Evolutionary conservation across 1,284 basidiomycete genomes (phyloP), one percentile per base, ranked within the genome.

Genomic region (Ceratobasidium sp.): DNA sequence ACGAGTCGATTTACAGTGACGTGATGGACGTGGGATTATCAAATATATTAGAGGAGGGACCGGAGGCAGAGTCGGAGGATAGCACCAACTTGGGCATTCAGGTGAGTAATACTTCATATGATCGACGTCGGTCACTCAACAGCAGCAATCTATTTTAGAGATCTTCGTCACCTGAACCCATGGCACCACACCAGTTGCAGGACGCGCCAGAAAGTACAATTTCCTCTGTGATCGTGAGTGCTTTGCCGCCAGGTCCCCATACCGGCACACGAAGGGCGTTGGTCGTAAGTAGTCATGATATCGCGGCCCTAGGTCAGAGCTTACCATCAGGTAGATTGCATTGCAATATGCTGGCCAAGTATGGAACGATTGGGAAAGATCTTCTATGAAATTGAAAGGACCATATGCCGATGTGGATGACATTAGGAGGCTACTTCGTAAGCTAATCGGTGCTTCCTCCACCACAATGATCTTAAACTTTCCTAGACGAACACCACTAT

Each of bases 381-480:
- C 38, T 13, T 20, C 40, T 12, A 49, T 62, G 58, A 5, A 6
- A 2, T 3, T 64, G 7, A 15, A 2, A 27, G 60, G 60, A 2
- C 13, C 60, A 12, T 34, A 64, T 32, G 20, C 17, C 3, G 60
- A 64, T n/a, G 60, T 32, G 32, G 34, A 47, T n/a, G 60, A 50
- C 20, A 40, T 64, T 27, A 25, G 2, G 20, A 3, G 34, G 6
- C 47, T 52, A 7, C 47, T 64, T 6, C 12, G 60, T 64, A 22
- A 40, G 45, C 40, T 40, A 22, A 7, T 31, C 20, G 35, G 47
- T 29, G 12, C 25, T 20, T 29, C 42, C 7, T 10, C 32, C n/a
- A 32, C 25, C 32, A 12, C 20, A 4, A 12, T 22, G 10, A 15
- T 50, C 47, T 64, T 7, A 52, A 13, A 5, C 13, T 38, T 29